Evolutionary conservation across 2,329 filamentous ascomycete species (phyloP), one percentile per base, ranked within the genome.

Genomic region (Xylaria sp.): DNA sequence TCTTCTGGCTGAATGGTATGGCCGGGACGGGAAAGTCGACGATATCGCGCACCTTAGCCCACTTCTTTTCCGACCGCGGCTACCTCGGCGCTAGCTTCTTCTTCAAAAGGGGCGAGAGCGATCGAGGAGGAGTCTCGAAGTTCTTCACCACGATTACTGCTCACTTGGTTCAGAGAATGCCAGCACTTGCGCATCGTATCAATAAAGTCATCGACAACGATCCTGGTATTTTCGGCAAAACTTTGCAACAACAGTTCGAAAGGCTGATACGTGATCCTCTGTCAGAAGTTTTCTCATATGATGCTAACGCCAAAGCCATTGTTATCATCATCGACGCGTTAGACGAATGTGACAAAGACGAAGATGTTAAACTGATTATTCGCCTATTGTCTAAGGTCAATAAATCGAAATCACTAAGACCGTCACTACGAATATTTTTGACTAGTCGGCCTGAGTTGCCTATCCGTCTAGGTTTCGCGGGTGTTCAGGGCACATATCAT

Each of bases 401-500:
- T 1, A 36, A 9, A 20, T 9, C 18, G 10, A 43, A 15, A 13
- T 46, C 18, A 46, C 41, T 7, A n/a, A 18, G 13, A 15, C n/a
- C 12, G 8, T 23, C 7, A 1, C 18, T 68, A 2, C 41, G 62
- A 8, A 62, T 58, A 36, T 82, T 85, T 36, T 25, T 85, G 0
- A 85, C 82, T 0, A 84, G 82, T 52, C 74, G 83, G 10, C 83
- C 83, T 0, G 80, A 85, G 33, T 61, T 82, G 1, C 77, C 79
- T 0, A 77, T 84, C 33, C 79, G 80, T 0, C 73, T 80, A 12
- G 78, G 80, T 0, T 84, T 86, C 46, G 65, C 59, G 0, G 12
- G 71, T 2, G 73, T 81, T 3, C 12, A 73, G 4, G 75, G 75
- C 49, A 74, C 39, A 1, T 79, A 76, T 62, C 75, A 79, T 43